phyloP scores from a whole-genome alignment of 1,139 yeast genomes.

The Kodamaea ohmeri region DNA sequence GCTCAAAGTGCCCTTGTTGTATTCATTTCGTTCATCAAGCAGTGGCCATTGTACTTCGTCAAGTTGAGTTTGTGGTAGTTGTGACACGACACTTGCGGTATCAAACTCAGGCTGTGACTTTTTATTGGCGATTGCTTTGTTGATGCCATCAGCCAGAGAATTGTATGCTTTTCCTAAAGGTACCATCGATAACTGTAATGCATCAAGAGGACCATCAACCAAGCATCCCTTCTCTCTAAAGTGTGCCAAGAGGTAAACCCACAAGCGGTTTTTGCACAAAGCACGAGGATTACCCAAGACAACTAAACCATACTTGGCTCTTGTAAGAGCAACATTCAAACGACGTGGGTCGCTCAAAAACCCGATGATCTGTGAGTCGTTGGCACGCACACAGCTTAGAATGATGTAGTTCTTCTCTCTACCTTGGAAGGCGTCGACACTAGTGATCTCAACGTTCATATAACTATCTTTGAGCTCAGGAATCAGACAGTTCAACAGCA shows the following conservation, averaged over 20 bases:
- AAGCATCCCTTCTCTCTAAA: conserved; percentile 83
- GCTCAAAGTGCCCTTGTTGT: conserved; percentile 27
- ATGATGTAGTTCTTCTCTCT: conserved; percentile 91
- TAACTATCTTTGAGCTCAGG: conserved; percentile 59
- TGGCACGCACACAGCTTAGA: conserved; percentile 87
- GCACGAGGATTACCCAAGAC: conserved; percentile 85
- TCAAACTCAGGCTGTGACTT: conserved; percentile 32
- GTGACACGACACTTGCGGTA: conserved; percentile 49
- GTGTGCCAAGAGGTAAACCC: conserved; percentile 78
- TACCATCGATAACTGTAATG: conserved; percentile 69
- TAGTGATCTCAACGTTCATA: conserved; percentile 77
- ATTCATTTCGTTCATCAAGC: conserved; percentile 21
- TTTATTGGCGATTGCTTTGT: conserved; percentile 6
- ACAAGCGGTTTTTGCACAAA: conserved; percentile 64
- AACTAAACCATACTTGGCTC: conserved; percentile 84
- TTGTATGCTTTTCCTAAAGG: conserved; percentile 42
- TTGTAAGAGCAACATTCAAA: conserved; percentile 85
- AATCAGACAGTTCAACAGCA: conserved; percentile 70
- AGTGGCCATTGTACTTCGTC: conserved; percentile 34
- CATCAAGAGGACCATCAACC: conserved; percentile 89
- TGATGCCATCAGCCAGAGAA: too few relatives aligned
- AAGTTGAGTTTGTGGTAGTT: conserved; percentile 25
- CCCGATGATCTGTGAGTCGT: conserved; percentile 79
- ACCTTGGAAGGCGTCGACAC: conserved; percentile 96
- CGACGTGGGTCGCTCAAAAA: conserved; percentile 88